Conservation (phyloP, 306 rosid genomes). For the Rosa chinensis region DNA sequence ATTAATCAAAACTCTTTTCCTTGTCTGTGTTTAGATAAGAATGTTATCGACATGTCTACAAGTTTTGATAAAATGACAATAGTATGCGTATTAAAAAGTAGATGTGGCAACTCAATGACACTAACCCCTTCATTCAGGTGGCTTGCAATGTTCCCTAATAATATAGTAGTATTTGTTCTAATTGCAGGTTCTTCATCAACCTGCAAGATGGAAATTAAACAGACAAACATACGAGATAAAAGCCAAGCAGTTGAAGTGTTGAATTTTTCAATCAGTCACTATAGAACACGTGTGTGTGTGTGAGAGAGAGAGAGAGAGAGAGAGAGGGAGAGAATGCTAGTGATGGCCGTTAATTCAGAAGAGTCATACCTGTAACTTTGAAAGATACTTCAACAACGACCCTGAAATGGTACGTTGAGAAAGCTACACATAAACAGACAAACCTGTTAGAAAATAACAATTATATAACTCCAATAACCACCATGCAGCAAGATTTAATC, state of each 20-base stretch:
- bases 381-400: slow-evolving; percentile 89
- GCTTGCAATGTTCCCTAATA: slow-evolving; percentile 91
- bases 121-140: slow-evolving; percentile 91
- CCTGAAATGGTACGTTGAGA: slow-evolving; percentile 96
- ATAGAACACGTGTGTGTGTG: background rate
- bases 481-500: slow-evolving; percentile 9
- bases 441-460: slow-evolving; percentile 17
- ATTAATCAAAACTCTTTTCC: slow-evolving; percentile 95
- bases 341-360: slow-evolving; percentile 13
- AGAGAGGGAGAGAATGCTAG: background rate
- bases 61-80: background rate
- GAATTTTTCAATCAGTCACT: background rate
- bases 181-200: slow-evolving; percentile 98
- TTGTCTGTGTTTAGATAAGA: slow-evolving; percentile 63
- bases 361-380: slow-evolving; percentile 88
- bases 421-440: slow-evolving; percentile 56
- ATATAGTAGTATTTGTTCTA: slow-evolving; percentile 94
- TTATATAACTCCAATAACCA: slow-evolving; percentile 9
- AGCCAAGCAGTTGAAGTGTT: background rate
- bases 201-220: slow-evolving; percentile 46
- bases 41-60: background rate
- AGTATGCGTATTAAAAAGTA: background rate
- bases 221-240: background rate
- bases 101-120: slow-evolving; percentile 23
- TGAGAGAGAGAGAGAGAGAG: too few species aligned